phyloP scores from a whole-genome alignment of 345 rosid genomes.

The Salix purpurea region DNA sequence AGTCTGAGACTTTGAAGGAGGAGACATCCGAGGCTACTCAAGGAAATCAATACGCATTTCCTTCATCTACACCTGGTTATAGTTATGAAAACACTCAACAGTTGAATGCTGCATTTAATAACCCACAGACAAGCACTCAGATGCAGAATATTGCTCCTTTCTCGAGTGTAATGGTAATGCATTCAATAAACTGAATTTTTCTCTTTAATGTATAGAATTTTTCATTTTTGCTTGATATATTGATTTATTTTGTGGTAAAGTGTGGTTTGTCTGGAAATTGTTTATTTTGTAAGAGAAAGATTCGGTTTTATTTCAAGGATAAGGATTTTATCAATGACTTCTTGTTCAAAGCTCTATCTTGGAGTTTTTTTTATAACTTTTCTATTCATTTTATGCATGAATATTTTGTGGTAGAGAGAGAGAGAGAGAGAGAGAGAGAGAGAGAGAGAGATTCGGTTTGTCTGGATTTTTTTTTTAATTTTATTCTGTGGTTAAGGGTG shows the following conservation, averaged over 20 bases:
- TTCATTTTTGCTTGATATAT: background rate
- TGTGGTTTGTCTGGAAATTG: background rate
- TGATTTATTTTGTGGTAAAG: background rate
- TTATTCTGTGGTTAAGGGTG: background rate
- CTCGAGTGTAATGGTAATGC: constrained; percentile 73
- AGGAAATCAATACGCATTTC: constrained; percentile 65
- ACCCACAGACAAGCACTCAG: constrained; percentile 58
- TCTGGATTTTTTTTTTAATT: background rate
- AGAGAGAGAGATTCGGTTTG: background rate
- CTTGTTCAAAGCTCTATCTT: constrained; percentile 1
- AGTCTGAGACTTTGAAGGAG: constrained; percentile 58
- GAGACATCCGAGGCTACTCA: constrained; percentile 54
- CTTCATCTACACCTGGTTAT: constrained; percentile 63
- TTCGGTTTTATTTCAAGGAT: background rate
- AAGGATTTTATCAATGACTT: background rate
- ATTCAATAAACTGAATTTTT: background rate
- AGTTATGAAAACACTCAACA: constrained; percentile 60
- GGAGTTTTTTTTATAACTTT: background rate
- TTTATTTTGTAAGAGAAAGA: background rate
- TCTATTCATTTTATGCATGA: background rate
- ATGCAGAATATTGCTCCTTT: constrained; percentile 62
- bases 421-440: background rate
- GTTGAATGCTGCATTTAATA: constrained; percentile 52
- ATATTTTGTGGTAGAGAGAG: background rate
- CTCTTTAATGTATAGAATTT: background rate